Conservation (phyloP, 768 basidiomycete species). For the Mycena belliarum region DNA sequence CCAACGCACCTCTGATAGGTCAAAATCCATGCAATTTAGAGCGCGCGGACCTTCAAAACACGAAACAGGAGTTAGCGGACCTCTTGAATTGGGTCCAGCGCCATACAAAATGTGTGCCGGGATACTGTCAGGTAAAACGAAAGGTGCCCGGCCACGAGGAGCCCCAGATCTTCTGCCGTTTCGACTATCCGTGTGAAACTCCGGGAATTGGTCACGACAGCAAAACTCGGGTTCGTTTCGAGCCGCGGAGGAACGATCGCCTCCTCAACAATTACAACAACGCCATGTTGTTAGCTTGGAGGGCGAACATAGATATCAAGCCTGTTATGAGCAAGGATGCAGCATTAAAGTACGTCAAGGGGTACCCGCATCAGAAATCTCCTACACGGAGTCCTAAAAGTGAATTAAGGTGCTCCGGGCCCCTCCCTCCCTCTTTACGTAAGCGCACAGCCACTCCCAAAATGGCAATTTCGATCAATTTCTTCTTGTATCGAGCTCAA, state of each 20-base stretch:
- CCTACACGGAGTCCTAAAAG: too few relatives aligned
- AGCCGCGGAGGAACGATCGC: conserved; percentile 21
- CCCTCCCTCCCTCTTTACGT: too few relatives aligned
- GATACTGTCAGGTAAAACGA: conserved; percentile 25
- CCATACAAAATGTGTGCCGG: conserved; percentile 26
- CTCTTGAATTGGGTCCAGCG: conserved; percentile 25
- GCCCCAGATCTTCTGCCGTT: conserved; percentile 23
- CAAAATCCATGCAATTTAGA: conserved; percentile 20
- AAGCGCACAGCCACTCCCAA: too few relatives aligned
- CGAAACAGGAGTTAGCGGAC: conserved; percentile 28
- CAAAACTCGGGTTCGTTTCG: not conserved
- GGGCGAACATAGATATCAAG: conserved; percentile 29
- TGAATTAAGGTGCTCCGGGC: too few relatives aligned
- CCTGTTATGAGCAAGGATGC: conserved; percentile 26
- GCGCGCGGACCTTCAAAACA: conserved; percentile 19
- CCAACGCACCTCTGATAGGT: conserved; percentile 12
- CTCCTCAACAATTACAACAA: conserved; percentile 25
- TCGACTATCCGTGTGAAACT: conserved; percentile 24
- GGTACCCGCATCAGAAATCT: too few relatives aligned
- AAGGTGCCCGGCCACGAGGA: conserved; percentile 24
- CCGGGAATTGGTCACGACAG: too few relatives aligned
- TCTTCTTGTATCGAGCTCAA: too few relatives aligned
- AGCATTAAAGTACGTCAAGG: conserved; percentile 23
- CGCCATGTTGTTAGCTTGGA: conserved; percentile 23
- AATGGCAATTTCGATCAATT: too few relatives aligned